Percentiles rank a stretch among this genome's conserved stretches.
Evolutionary conservation across 2,329 filamentous ascomycete species (phyloP).

Genomic region (Cladosporium sp.): DNA sequence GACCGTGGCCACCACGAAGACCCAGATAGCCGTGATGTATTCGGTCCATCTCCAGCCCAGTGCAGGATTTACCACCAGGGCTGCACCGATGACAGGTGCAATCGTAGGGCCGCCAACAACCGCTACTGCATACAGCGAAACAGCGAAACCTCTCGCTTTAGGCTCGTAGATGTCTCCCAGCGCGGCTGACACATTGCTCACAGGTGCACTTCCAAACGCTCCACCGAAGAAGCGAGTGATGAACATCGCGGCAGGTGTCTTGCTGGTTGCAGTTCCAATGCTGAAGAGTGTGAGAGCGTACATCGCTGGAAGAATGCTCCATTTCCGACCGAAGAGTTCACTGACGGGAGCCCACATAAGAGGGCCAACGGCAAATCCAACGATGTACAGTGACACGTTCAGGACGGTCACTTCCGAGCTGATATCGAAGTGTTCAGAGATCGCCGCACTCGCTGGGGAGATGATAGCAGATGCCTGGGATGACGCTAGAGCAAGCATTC

Average conservation of each 20-base stretch:
- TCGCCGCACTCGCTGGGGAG: slow-evolving; percentile 46
- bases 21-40: slow-evolving; percentile 47
- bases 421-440: slow-evolving; percentile 47
- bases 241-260: slow-evolving; percentile 32
- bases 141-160: slow-evolving; percentile 36
- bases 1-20: slow-evolving; percentile 52
- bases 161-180: slow-evolving; percentile 42
- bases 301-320: slow-evolving; percentile 42
- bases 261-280: slow-evolving; percentile 42
- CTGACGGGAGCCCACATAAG: slow-evolving; percentile 45
- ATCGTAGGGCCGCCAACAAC: slow-evolving; percentile 38
- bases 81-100: slow-evolving; percentile 41
- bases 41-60: slow-evolving; percentile 47
- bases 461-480: slow-evolving; percentile 54
- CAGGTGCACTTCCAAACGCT: slow-evolving; percentile 43
- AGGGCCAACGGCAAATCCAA: slow-evolving; percentile 45
- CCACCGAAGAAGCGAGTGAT: slow-evolving; percentile 42
- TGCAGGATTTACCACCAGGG: slow-evolving; percentile 29
- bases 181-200: slow-evolving; percentile 44
- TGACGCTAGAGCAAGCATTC: slow-evolving; percentile 52
- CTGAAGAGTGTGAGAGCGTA: slow-evolving; percentile 43
- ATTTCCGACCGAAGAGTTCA: slow-evolving; percentile 45
- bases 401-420: slow-evolving; percentile 48
- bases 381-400: slow-evolving; percentile 50
- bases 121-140: slow-evolving; percentile 37